Conservation (phyloP, 192 early-diverging fungal genomes). For the Cladochytrium replicatum region DNA sequence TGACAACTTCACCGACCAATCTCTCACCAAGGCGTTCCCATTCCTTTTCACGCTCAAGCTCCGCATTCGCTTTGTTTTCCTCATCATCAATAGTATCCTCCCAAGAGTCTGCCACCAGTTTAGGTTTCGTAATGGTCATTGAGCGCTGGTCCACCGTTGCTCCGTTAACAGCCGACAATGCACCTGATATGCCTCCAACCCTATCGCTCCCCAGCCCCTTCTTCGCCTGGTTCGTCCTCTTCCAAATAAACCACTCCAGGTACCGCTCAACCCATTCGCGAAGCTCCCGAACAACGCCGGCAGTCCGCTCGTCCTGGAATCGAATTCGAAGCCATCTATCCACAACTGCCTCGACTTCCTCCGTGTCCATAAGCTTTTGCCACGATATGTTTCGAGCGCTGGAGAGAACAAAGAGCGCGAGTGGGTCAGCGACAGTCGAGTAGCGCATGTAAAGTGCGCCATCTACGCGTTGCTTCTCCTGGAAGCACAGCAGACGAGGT, state of each 20-base stretch:
- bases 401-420: slow-evolving; percentile 24
- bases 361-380: background rate
- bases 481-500: slow-evolving; percentile 29
- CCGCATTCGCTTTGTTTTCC: background rate
- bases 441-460: slow-evolving; percentile 26
- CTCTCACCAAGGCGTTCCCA: slow-evolving; percentile 13
- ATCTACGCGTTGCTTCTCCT: slow-evolving; percentile 40
- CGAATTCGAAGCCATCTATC: slow-evolving; percentile 20
- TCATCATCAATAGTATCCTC: no score
- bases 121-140: no score
- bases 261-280: slow-evolving; percentile 21
- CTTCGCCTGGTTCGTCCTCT: slow-evolving; percentile 1
- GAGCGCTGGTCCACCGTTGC: no score
- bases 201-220: slow-evolving; percentile 2
- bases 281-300: slow-evolving; percentile 15
- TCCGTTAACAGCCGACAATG: no score
- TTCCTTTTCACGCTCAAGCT: background rate
- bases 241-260: slow-evolving; percentile 29
- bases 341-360: slow-evolving; percentile 10
- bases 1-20: slow-evolving; percentile 14
- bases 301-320: slow-evolving; percentile 11
- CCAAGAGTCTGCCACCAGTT: no score
- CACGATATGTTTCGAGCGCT: background rate
- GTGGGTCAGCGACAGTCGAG: slow-evolving; percentile 23
- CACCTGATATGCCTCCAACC: no score